Base-by-base conservation (phyloP, 2,329 filamentous ascomycete genomes). In the Cordyceps cicadae region DNA sequence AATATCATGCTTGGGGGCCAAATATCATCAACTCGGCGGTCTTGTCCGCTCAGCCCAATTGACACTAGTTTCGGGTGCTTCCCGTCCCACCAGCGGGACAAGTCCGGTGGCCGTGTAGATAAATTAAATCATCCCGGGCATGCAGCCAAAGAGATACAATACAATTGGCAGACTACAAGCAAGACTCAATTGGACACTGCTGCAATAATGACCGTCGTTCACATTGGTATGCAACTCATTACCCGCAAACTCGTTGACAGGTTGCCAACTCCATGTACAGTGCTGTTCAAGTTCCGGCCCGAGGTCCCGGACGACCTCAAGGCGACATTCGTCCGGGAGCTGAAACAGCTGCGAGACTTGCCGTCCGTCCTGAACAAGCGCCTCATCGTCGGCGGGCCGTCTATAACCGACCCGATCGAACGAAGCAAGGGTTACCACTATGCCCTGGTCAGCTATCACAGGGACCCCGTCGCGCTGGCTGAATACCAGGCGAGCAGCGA, bases 401-500 rank as follows among this genome's bases (percentile, higher is more conserved):
- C 79, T 0, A 72, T 83, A 5, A 83, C 81, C 0, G 72, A 78
- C 24, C 80, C 81, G 0, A 75, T 79, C 9, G 78, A 78, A 39
- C 71, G 76, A 19, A 83, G 79, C 67, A 81, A 83, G 62, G 80
- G 80, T 0, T 83, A 76, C 53, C 73, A 84, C 12, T 77, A 76
- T 61, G 76, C 78, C 0, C 69, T 83, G 0, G 58, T 84, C 43
- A 83, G 81, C 70, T 81, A 78, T 21, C 81, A 83, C 53, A 66
- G 75, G 5, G 69, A 79, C 24, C 68, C 66, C 6, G 70, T 70
- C 8, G 81, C 79, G 0, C 64, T 84, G 60, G 76, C 72, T 1
- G 75, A 75, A 51, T 84, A 84, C 57, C 81, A 83, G 59, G 76
- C 77, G 1, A 81, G 79, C 55, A 69, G 73, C 3, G 80, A 84